phyloP scores from a whole-genome alignment of 2,329 filamentous ascomycete genomes.

The Didymosphaeria variabile region DNA sequence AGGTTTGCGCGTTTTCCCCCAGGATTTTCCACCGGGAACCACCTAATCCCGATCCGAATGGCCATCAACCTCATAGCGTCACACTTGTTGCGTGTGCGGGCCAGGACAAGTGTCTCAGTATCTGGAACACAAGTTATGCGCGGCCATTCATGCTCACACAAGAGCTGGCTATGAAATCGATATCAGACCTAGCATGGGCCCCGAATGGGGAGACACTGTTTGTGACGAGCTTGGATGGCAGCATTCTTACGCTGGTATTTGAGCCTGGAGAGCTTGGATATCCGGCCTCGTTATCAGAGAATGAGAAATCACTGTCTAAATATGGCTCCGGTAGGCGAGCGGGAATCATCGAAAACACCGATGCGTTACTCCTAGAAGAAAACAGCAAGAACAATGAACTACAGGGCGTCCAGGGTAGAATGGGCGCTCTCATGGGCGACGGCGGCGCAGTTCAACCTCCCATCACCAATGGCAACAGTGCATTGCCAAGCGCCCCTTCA shows the following conservation, averaged over 20 bases:
- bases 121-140: constrained; percentile 98
- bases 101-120: constrained; percentile 93
- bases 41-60: constrained; percentile 57
- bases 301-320: constrained; percentile 90
- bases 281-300: constrained; percentile 85
- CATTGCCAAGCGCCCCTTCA: constrained; percentile 3
- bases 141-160: constrained; percentile 89
- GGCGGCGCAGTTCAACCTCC: constrained; percentile 57
- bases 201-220: constrained; percentile 90
- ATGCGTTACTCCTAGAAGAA: constrained; percentile 86
- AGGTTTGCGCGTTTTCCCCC: constrained; percentile 97
- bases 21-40: constrained; percentile 82
- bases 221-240: constrained; percentile 87
- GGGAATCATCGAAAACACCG: constrained; percentile 91
- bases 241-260: constrained; percentile 83
- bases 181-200: constrained; percentile 93
- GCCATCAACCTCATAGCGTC: constrained; percentile 63
- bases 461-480: constrained; percentile 60
- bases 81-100: constrained; percentile 97
- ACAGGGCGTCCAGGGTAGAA: constrained; percentile 88
- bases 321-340: constrained; percentile 89
- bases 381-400: constrained; percentile 91
- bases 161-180: constrained; percentile 87
- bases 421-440: constrained; percentile 99
- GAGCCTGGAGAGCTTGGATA: constrained; percentile 88